phyloP scores from a whole-genome alignment of 495 filamentous ascomycete species.

The Xylaria venustula region DNA sequence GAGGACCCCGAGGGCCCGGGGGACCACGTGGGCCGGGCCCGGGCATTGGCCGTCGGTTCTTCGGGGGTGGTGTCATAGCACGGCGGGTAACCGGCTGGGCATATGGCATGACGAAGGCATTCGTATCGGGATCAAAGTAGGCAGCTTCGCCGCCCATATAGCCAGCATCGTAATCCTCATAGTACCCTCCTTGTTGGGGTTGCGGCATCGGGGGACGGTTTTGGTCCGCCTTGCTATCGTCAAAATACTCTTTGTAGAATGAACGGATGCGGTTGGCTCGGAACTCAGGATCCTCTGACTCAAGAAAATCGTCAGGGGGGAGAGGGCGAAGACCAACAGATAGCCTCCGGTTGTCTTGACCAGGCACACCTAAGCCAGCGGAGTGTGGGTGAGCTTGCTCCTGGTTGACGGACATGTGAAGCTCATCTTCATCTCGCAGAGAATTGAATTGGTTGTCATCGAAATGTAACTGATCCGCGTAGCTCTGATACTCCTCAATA shows the following conservation, averaged over 20 bases:
- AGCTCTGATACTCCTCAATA: conserved; percentile 23
- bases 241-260: conserved; percentile 99
- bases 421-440: conserved; percentile 1
- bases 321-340: conserved; percentile 92
- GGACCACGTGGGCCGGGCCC: conserved; percentile 30
- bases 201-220: conserved; percentile 39
- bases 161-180: conserved; percentile 66
- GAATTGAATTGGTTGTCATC: conserved; percentile 10
- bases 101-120: conserved; percentile 74
- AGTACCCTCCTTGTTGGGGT: conserved; percentile 49
- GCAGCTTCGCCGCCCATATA: conserved; percentile 58
- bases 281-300: conserved; percentile 86
- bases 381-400: conserved; percentile 29
- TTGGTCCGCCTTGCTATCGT: conserved; percentile 67
- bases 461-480: conserved; percentile 25
- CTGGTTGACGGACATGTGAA: conserved; percentile 34
- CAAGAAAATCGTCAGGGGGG: conserved; percentile 67
- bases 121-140: conserved; percentile 74
- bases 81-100: conserved; percentile 81
- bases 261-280: conserved; percentile 95
- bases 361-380: conserved; percentile 52
- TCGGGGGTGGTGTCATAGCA: conserved; percentile 95
- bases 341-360: conserved; percentile 66
- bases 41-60: conserved; percentile 60
- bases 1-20: conserved; percentile 29